Evolutionary conservation across 2,329 filamentous ascomycete genomes (phyloP).

Genomic region (Verticillium nonalfalfae): DNA sequence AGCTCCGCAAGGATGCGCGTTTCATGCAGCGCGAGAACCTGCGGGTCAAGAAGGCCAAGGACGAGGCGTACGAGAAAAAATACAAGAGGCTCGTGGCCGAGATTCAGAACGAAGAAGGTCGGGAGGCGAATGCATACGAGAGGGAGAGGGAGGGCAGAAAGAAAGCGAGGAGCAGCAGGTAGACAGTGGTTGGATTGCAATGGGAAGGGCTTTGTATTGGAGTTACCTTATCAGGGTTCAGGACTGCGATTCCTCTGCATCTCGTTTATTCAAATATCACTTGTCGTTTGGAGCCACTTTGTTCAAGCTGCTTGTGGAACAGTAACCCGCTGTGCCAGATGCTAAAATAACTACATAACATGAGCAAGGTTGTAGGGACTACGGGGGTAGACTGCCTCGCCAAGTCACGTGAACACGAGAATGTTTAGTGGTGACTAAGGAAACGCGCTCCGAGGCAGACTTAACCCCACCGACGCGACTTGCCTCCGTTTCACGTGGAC

Average conservation of each 20-base stretch:
- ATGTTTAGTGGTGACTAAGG: constrained; percentile 2
- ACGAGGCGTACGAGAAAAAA: constrained; percentile 93
- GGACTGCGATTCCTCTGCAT: neutral
- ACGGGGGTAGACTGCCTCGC: neutral
- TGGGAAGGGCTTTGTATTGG: neutral
- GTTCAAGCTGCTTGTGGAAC: no score
- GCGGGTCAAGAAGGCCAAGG: constrained; percentile 85
- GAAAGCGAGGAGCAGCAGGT: constrained; percentile 40
- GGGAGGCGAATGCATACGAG: constrained; percentile 83
- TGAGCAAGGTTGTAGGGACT: no score
- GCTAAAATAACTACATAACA: no score
- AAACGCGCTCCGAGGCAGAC: neutral
- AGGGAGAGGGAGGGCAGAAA: constrained; percentile 74
- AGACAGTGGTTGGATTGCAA: neutral
- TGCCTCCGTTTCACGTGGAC: constrained; percentile 1
- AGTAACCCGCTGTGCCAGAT: no score
- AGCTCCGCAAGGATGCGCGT: constrained; percentile 89
- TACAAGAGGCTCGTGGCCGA: constrained; percentile 86
- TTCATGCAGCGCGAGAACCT: constrained; percentile 91
- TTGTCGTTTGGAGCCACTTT: no score
- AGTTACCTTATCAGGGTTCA: neutral
- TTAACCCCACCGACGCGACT: constrained; percentile 3
- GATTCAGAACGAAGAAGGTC: constrained; percentile 91
- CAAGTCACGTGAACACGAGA: constrained; percentile 11
- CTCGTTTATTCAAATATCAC: neutral